These are phyloP conservation scores for Penicillium brasilianum DNA, from an alignment of 2,329 filamentous ascomycete species.

Conservation along the genomic window DNA sequence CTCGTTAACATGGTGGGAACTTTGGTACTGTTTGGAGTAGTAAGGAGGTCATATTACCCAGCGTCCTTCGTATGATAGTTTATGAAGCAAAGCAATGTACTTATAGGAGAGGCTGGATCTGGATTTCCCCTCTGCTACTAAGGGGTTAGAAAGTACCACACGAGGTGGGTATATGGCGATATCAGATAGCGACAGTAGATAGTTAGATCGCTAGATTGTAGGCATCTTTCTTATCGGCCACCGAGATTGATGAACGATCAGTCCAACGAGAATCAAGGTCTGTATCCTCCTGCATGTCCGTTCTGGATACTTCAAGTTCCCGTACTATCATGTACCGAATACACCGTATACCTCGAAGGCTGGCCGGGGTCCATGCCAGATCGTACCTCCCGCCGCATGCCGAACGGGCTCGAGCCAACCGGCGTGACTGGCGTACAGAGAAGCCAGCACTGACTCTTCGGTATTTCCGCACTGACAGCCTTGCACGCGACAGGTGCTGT, in stretches of 20 bases:
- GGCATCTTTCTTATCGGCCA: neutral
- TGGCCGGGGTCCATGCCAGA: conserved; percentile 12
- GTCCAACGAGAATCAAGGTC: neutral
- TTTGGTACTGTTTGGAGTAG: neutral
- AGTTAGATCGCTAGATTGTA: neutral
- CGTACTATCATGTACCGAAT: conserved; percentile 1
- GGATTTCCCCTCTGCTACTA: neutral
- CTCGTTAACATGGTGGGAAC: neutral
- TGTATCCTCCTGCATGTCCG: neutral
- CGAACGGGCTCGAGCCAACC: conserved; percentile 15
- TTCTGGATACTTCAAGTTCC: neutral
- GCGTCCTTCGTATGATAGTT: neutral
- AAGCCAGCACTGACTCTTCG: neutral
- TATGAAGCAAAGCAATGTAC: neutral
- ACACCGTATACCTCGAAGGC: neutral
- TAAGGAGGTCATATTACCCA: neutral
- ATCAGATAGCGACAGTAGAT: neutral
- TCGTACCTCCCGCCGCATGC: conserved; percentile 1
- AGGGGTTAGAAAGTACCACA: neutral
- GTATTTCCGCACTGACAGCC: neutral
- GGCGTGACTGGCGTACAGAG: neutral
- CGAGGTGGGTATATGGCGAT: neutral
- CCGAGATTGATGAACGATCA: neutral
- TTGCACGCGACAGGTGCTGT: neutral
- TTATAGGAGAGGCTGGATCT: too few species aligned